These are phyloP conservation scores for Aspergillus tamarii DNA, from an alignment of 2,329 filamentous ascomycete genomes.

Conservation along the genomic window DNA sequence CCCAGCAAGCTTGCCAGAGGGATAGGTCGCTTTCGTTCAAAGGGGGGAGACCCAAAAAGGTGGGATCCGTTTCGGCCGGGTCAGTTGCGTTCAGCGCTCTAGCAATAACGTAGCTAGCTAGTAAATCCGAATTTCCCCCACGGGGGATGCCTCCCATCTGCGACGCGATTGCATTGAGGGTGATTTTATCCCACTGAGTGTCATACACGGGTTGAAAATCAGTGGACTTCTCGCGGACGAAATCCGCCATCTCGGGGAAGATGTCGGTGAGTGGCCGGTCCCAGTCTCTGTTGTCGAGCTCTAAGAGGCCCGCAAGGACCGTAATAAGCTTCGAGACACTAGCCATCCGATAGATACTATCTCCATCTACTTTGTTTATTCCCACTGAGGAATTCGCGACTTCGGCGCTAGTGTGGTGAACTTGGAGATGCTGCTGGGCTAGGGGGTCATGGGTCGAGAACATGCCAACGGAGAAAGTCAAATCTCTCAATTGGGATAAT, in stretches of 20 bases:
- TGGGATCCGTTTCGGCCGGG: neutral
- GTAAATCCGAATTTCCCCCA: slow-evolving; percentile 5
- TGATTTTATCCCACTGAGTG: slow-evolving; percentile 54
- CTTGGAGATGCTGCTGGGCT: slow-evolving; percentile 34
- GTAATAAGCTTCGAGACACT: slow-evolving; percentile 47
- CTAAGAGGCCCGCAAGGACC: slow-evolving; percentile 41
- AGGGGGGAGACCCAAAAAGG: slow-evolving; percentile 33
- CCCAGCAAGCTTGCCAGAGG: slow-evolving; percentile 16
- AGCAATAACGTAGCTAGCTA: neutral
- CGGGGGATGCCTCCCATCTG: slow-evolving; percentile 51
- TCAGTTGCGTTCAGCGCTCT: slow-evolving; percentile 29
- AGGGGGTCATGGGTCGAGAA: slow-evolving; percentile 43
- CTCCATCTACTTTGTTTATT: slow-evolving; percentile 41
- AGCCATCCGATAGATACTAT: slow-evolving; percentile 49
- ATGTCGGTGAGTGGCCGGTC: slow-evolving; percentile 52
- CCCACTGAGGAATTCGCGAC: slow-evolving; percentile 35
- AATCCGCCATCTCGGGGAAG: slow-evolving; percentile 42
- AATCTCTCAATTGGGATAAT: slow-evolving; percentile 28
- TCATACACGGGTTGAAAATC: slow-evolving; percentile 34
- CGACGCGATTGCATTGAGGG: slow-evolving; percentile 48
- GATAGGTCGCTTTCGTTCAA: slow-evolving; percentile 30
- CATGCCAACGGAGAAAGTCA: slow-evolving; percentile 46
- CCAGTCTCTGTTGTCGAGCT: slow-evolving; percentile 40
- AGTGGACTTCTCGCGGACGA: slow-evolving; percentile 25
- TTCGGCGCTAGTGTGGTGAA: slow-evolving; percentile 40